Evolutionary conservation across 2,329 filamentous ascomycete species (phyloP), one percentile per base, ranked within the genome.

Genomic region (Aspergillus carbonarius): DNA sequence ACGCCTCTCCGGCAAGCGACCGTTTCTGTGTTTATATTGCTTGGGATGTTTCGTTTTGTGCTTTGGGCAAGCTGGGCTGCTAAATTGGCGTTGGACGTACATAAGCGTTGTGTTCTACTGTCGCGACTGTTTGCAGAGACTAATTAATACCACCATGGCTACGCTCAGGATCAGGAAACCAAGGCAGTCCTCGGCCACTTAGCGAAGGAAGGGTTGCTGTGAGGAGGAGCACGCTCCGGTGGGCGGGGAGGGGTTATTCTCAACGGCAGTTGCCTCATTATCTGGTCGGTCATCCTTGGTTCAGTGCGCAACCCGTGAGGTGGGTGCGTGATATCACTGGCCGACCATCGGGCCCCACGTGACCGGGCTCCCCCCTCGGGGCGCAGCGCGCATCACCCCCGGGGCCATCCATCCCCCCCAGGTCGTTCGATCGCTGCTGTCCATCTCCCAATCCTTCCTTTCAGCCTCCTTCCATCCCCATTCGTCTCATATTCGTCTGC

Each of bases 271-370:
- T 30, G 44, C 44, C 44, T 42, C 39, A 42, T 42, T 42, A 20
- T 50, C 48, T 35, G 50, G 50, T 23, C 25, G 18, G 37, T 37
- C 39, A 54, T 62, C 57, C 58, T 55, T 67, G 58, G 60, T 55
- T 62, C 54, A 34, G 46, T 23, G 51, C 63, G 53, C 49, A 62
- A 62, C 65, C 63, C 74, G 76, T 78, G 75, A 77, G 68, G 72
- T 69, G 67, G 69, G 62, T 63, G 67, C 63, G 69, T 67, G 65
- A 69, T 75, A 68, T 77, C 73, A 78, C 75, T 78, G 75, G 75
- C 68, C 64, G 65, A 62, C 50, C 57, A 53, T 9, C 60, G 54
- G 55, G 32, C 56, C 30, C 62, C 76, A 78, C 76, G 76, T 78
- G 76, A 78, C 61, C 35, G 39, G 46, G 32, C 40, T 59, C 50